phyloP scores from a whole-genome alignment of 352 stramenopile species.

The Albugo candida region DNA sequence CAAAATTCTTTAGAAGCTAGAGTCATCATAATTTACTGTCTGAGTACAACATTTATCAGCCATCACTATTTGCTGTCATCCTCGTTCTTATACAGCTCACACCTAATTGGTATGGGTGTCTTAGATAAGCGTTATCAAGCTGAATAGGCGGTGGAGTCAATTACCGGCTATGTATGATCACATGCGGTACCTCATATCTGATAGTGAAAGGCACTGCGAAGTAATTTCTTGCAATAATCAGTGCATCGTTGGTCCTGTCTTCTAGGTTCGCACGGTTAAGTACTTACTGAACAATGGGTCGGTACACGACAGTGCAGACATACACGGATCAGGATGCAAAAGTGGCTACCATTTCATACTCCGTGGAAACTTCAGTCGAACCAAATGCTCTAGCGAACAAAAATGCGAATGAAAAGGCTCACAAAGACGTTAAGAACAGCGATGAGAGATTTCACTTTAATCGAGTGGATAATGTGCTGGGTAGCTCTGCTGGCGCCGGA shows the following conservation, averaged over 20 bases:
- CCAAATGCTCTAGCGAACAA: neutral
- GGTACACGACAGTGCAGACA: constrained; percentile 72
- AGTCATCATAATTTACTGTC: too few species aligned
- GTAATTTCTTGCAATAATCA: too few species aligned
- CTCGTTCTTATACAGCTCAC: too few species aligned
- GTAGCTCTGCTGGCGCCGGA: constrained; percentile 83
- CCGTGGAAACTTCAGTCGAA: constrained; percentile 7
- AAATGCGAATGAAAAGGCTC: constrained; percentile 1
- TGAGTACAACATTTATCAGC: too few species aligned
- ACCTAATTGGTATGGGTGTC: too few species aligned
- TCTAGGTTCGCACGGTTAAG: neutral
- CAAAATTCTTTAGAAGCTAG: too few species aligned
- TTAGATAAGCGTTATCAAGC: too few species aligned
- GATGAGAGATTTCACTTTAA: constrained; percentile 31
- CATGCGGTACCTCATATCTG: too few species aligned
- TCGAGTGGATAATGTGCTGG: constrained; percentile 89
- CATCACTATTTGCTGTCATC: too few species aligned
- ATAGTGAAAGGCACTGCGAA: too few species aligned
- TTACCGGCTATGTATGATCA: too few species aligned
- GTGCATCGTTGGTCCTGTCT: neutral
- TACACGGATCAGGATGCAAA: constrained; percentile 67
- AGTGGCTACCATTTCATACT: constrained; percentile 43
- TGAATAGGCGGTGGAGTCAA: too few species aligned
- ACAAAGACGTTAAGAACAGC: neutral
- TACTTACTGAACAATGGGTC: constrained; percentile 17